phyloP scores from a whole-genome alignment of 805 yeast species.

The Saccharomycopsis oosterbeekiorum region DNA sequence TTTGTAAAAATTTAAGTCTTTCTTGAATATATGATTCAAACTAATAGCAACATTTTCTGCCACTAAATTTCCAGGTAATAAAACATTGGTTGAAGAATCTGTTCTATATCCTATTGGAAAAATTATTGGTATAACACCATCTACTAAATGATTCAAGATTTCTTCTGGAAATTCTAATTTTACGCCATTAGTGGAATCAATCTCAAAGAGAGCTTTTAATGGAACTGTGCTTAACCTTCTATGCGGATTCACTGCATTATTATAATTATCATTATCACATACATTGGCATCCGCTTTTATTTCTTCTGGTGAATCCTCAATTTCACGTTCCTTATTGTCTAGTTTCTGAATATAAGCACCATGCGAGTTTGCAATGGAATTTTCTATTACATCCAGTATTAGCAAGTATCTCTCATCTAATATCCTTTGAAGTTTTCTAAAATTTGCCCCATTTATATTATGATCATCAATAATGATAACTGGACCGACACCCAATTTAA shows the following conservation, averaged over 20 bases:
- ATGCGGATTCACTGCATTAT: neutral
- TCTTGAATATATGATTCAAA: conserved; percentile 24
- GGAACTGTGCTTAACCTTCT: conserved; percentile 9
- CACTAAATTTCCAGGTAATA: conserved; percentile 20
- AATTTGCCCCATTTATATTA: conserved; percentile 12
- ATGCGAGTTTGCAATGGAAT: conserved; percentile 7
- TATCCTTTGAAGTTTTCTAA: conserved; percentile 16
- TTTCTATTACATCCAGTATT: conserved; percentile 10
- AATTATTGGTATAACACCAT: conserved; percentile 46
- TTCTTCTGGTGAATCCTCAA: neutral
- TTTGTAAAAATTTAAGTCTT: conserved; percentile 25
- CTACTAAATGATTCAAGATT: conserved; percentile 30
- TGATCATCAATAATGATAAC: conserved; percentile 49
- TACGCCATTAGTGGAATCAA: conserved; percentile 7
- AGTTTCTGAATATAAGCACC: conserved; percentile 23
- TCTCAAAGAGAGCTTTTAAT: conserved; percentile 9
- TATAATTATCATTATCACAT: neutral
- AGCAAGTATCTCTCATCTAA: conserved; percentile 11
- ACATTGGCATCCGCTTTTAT: neutral
- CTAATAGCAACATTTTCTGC: conserved; percentile 34
- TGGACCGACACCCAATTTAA: conserved; percentile 64
- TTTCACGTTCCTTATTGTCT: neutral
- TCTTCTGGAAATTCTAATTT: conserved; percentile 6
- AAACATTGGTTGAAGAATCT: conserved; percentile 24
- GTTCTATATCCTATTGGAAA: conserved; percentile 45